These are phyloP conservation scores for Pichia sp. DNA, from an alignment of 1,139 yeast genomes.

Conservation along the genomic window DNA sequence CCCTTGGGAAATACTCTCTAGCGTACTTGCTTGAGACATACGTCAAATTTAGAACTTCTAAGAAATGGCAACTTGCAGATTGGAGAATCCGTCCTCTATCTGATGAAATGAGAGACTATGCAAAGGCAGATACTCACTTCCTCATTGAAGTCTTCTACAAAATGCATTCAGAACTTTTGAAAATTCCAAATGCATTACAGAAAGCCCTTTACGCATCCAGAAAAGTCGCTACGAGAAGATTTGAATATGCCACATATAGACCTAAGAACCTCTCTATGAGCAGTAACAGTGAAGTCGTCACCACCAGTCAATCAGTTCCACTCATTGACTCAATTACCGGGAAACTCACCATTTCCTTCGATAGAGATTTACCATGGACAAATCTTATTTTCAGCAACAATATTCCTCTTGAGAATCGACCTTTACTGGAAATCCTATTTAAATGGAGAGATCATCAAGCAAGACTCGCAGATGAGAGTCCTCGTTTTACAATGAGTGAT, in stretches of 20 bases:
- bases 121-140: conserved; percentile 94
- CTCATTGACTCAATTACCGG: conserved; percentile 15
- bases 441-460: conserved; percentile 83
- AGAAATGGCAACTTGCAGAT: conserved; percentile 92
- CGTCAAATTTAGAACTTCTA: conserved; percentile 83
- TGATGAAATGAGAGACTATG: conserved; percentile 72
- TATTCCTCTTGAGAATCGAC: conserved; percentile 47
- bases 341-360: conserved; percentile 10
- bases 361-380: conserved; percentile 47
- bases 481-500: conserved; percentile 77
- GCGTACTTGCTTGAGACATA: conserved; percentile 77
- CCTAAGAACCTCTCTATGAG: conserved; percentile 32
- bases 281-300: conserved; percentile 20
- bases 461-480: conserved; percentile 73
- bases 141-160: conserved; percentile 73
- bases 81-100: conserved; percentile 92
- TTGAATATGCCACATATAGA: conserved; percentile 63
- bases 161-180: conserved; percentile 51
- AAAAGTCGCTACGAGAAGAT: conserved; percentile 72
- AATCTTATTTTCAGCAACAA: conserved; percentile 60
- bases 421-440: conserved; percentile 54
- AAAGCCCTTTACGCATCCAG: conserved; percentile 73
- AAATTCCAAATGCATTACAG: conserved; percentile 36
- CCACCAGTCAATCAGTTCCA: conserved; percentile 24
- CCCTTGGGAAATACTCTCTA: conserved; percentile 74